phyloP scores from a whole-genome alignment of 305 asterid species.

The Coffea humblotiana region DNA sequence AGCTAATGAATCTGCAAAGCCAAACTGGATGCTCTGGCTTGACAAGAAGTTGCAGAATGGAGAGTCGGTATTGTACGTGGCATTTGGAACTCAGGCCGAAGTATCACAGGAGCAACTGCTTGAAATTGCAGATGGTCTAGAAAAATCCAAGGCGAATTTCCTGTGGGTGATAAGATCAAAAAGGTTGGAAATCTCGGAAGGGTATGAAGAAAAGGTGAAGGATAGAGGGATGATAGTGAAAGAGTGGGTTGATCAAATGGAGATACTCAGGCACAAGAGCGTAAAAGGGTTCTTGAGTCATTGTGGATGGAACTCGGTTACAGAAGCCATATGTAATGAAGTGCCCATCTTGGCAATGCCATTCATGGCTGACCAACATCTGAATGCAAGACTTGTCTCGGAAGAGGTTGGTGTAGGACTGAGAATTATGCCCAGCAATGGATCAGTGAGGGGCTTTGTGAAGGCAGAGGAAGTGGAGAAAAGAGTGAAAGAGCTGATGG shows the following conservation, averaged over 20 bases:
- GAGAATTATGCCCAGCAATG: conserved; percentile 39
- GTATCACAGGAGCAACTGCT: conserved; percentile 45
- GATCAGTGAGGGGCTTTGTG: conserved; percentile 51
- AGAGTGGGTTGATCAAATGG: conserved; percentile 65
- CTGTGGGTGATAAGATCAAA: conserved; percentile 51
- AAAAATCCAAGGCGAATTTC: conserved; percentile 43
- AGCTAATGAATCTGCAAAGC: conserved; percentile 4
- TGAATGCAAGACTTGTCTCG: conserved; percentile 50
- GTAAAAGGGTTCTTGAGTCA: conserved; percentile 59
- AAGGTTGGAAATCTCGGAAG: not conserved
- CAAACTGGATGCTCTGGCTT: conserved; percentile 38
- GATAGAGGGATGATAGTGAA: conserved; percentile 42
- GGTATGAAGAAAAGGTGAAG: conserved; percentile 32
- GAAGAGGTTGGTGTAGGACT: conserved; percentile 49
- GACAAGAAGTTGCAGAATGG: conserved; percentile 34
- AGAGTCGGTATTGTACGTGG: conserved; percentile 50
- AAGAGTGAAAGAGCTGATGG: conserved; percentile 51
- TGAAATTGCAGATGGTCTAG: conserved; percentile 52
- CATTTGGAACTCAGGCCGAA: conserved; percentile 77
- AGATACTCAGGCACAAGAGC: conserved; percentile 41
- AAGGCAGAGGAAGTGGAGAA: conserved; percentile 52
- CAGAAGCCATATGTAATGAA: conserved; percentile 48
- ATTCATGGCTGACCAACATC: conserved; percentile 66
- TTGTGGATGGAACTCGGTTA: conserved; percentile 78
- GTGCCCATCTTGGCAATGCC: conserved; percentile 69